Base-by-base conservation (phyloP, 306 rosid species). In the Phaseolus lunatus region DNA sequence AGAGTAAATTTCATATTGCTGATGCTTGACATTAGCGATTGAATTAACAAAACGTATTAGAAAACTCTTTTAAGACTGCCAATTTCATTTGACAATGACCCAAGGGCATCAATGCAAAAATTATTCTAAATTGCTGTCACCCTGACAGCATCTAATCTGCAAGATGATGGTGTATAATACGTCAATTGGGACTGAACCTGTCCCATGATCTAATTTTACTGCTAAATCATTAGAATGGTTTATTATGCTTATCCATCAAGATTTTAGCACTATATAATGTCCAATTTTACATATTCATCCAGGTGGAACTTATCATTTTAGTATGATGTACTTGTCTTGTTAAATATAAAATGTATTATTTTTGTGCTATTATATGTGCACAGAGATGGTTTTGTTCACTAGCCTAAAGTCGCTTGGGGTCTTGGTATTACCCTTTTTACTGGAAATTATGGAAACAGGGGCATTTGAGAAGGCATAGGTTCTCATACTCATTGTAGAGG, bases 11-110 rank as follows among this genome's bases (percentile, higher is more conserved):
- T 15, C 26, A 11, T 16, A 75, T 13, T 43, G 76, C 62, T 44
- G 84, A 33, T 39, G 39, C 43, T 59, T 56, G 41, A 61, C 52
- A 49, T 48, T 39, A 14, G 63, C 59, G 15, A 79, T 62, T 75
- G 70, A 63, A 70, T 54, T 48, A 9, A 39, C 24, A 37, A 9
- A 33, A 12, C 16, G 14, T 19, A 37, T 52, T 12, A 13, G 18
- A 37, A 39, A 37, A 16, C 7, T 1, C 23, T 23, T 35, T 16
- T 5, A 71, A 27, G 53, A 19, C 48, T 73, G 61, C 62, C 20
- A 26, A 52, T 19, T 49, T 79, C 24, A 64, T 72, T 64, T 72
- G 74, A 29, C 5, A 19, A 72, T 41, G 59, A 72, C 10, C 73
- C 14, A 2, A 54, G 37, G 39, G 69, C 47, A 54, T 12, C 31